phyloP scores from a whole-genome alignment of 1,284 basidiomycete genomes.

The Mycosarcoma maydis region DNA sequence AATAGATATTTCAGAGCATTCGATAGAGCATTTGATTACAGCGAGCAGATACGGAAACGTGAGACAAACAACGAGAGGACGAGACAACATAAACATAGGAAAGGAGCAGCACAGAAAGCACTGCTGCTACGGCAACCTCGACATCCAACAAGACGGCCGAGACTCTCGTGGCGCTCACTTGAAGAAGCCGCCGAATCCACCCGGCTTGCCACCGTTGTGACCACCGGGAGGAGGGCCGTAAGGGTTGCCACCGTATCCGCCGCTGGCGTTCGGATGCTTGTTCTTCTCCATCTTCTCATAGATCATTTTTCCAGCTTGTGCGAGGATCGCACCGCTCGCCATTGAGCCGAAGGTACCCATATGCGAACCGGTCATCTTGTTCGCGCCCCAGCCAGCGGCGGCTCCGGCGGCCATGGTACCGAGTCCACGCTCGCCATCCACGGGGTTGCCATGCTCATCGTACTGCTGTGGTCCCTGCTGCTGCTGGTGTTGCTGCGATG shows the following conservation, averaged over 20 bases:
- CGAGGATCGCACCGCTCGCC: slow-evolving; percentile 50
- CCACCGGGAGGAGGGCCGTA: slow-evolving; percentile 22
- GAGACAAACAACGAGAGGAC: background rate
- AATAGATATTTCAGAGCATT: too few relatives aligned
- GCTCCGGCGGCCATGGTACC: slow-evolving; percentile 60
- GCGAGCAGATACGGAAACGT: background rate
- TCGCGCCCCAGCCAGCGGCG: slow-evolving; percentile 50
- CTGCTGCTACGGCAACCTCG: too few relatives aligned
- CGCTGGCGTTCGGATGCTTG: slow-evolving; percentile 23
- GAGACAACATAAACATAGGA: background rate
- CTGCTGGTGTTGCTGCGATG: slow-evolving; percentile 24
- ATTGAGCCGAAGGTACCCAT: slow-evolving; percentile 43
- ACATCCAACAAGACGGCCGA: too few relatives aligned
- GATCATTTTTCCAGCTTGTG: slow-evolving; percentile 55
- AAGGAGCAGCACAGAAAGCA: too few relatives aligned
- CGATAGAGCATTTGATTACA: background rate
- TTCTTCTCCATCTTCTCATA: slow-evolving; percentile 46
- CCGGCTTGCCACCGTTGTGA: slow-evolving; percentile 14
- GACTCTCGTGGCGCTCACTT: slow-evolving; percentile 22
- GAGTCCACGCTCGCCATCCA: slow-evolving; percentile 55
- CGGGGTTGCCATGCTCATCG: slow-evolving; percentile 54
- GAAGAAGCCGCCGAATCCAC: slow-evolving; percentile 38
- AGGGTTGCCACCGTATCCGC: slow-evolving; percentile 17
- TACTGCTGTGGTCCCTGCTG: slow-evolving; percentile 45
- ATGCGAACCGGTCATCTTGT: slow-evolving; percentile 53